These are phyloP conservation scores for Tolypocladium album DNA, from an alignment of 2,329 filamentous ascomycete species.

Conservation along the genomic window DNA sequence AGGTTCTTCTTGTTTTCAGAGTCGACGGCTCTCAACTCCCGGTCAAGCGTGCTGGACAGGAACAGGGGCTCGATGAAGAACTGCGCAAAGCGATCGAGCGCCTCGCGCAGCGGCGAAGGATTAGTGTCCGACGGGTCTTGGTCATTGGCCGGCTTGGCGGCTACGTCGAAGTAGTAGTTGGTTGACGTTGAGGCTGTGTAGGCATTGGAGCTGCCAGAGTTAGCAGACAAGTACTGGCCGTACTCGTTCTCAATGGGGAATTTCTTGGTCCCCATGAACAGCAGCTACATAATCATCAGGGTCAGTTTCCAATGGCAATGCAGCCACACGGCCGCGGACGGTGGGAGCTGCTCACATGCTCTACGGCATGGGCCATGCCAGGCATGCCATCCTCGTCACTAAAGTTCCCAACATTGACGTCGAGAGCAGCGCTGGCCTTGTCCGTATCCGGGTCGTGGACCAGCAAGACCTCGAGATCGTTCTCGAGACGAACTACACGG, in stretches of 20 bases:
- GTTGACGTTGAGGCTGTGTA: slow-evolving; percentile 90
- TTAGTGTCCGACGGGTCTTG: slow-evolving; percentile 44
- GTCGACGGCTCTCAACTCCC: slow-evolving; percentile 80
- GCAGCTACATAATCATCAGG: slow-evolving; percentile 35
- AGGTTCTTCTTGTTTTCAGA: slow-evolving; percentile 98
- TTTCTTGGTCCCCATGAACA: slow-evolving; percentile 99
- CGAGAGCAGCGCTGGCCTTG: slow-evolving; percentile 90
- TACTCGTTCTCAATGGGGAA: slow-evolving; percentile 95
- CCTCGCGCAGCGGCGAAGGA: slow-evolving; percentile 59
- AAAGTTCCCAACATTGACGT: slow-evolving; percentile 94
- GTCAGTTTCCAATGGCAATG: slow-evolving; percentile 4
- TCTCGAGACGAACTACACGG: slow-evolving; percentile 72
- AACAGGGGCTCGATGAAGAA: slow-evolving; percentile 90
- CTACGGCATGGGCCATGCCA: slow-evolving; percentile 90
- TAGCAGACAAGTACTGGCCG: slow-evolving; percentile 79
- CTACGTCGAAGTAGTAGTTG: slow-evolving; percentile 96
- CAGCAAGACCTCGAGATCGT: slow-evolving; percentile 80
- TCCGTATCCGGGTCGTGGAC: slow-evolving; percentile 93
- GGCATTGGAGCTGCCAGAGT: slow-evolving; percentile 89
- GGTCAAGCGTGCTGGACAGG: slow-evolving; percentile 71
- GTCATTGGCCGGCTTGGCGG: slow-evolving; percentile 60
- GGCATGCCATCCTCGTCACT: slow-evolving; percentile 86
- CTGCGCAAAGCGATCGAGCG: slow-evolving; percentile 82
- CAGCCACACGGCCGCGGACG: not conserved
- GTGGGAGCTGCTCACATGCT: slow-evolving; percentile 52